Evolutionary conservation across 371 early-diverging fungal genomes (phyloP).

Genomic region (Rhizopus stolonifer): DNA sequence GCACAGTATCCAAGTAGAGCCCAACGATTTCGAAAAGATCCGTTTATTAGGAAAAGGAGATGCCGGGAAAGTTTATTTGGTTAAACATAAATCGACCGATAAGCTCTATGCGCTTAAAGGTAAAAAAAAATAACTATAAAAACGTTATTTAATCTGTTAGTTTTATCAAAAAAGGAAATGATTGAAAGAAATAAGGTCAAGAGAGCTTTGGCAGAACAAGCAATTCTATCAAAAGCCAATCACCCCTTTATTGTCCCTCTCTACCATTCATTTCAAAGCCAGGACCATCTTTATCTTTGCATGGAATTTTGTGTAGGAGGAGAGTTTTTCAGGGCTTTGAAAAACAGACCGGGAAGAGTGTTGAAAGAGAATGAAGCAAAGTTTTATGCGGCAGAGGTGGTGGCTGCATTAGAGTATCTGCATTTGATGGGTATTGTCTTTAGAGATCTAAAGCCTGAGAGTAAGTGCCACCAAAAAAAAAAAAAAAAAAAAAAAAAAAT

Average conservation of each 20-base stretch:
- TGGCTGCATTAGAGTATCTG: slow-evolving; percentile 88
- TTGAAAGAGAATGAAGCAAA: slow-evolving; percentile 85
- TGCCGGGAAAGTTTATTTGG: slow-evolving; percentile 94
- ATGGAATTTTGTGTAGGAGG: slow-evolving; percentile 99
- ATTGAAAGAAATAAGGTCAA: slow-evolving; percentile 93
- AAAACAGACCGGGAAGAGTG: slow-evolving; percentile 80
- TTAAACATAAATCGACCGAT: slow-evolving; percentile 80
- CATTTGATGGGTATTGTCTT: slow-evolving; percentile 96
- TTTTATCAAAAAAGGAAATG: slow-evolving; percentile 91
- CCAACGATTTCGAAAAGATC: slow-evolving; percentile 74
- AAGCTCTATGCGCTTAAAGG: slow-evolving; percentile 91
- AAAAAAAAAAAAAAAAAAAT: neutral
- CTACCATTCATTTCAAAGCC: slow-evolving; percentile 94
- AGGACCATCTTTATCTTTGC: slow-evolving; percentile 91
- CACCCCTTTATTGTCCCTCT: slow-evolving; percentile 97
- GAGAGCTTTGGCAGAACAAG: slow-evolving; percentile 93
- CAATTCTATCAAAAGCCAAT: slow-evolving; percentile 88
- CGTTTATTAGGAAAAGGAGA: slow-evolving; percentile 93
- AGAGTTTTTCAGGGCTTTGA: slow-evolving; percentile 91
- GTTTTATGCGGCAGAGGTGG: slow-evolving; percentile 98
- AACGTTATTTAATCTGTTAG: neutral
- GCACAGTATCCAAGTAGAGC: slow-evolving; percentile 41
- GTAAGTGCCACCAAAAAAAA: slow-evolving; percentile 50
- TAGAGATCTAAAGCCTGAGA: slow-evolving; percentile 98
- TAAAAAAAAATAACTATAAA: neutral